phyloP scores from a whole-genome alignment of 768 basidiomycete species.

The Boletus sp. region DNA sequence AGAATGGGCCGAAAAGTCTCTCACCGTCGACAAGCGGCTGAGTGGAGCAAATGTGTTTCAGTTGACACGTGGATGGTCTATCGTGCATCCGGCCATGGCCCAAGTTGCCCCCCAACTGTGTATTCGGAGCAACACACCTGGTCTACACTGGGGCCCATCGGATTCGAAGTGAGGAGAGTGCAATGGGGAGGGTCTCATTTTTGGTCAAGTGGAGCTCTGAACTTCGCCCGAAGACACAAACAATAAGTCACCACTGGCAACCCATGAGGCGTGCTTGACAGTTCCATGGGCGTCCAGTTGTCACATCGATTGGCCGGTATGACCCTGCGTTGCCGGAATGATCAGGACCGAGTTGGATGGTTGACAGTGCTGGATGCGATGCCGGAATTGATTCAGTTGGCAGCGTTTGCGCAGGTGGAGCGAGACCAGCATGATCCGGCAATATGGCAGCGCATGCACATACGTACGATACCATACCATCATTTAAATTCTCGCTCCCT shows the following conservation, averaged over 20 bases:
- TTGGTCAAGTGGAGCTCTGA: conserved; percentile 14
- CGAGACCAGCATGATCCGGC: conserved; percentile 26
- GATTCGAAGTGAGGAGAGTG: not conserved
- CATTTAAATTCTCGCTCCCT: conserved; percentile 28
- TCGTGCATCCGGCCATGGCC: not conserved
- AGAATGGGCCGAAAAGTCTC: not conserved
- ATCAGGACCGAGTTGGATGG: not conserved
- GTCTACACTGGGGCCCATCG: not conserved
- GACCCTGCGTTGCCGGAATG: not conserved
- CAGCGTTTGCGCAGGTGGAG: conserved; percentile 28
- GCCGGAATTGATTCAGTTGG: conserved; percentile 1
- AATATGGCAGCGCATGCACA: conserved; percentile 10
- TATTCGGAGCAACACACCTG: not conserved
- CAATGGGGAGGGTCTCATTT: not conserved
- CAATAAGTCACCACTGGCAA: not conserved
- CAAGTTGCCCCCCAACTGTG: no score
- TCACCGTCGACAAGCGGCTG: conserved; percentile 9
- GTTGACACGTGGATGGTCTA: conserved; percentile 6
- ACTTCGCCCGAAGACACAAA: not conserved
- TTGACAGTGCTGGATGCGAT: conserved; percentile 5
- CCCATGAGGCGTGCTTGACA: conserved; percentile 4
- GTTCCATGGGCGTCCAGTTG: not conserved
- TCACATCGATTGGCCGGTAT: not conserved
- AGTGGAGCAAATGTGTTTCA: conserved; percentile 28
- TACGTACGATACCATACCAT: conserved; percentile 7